Base-by-base conservation (phyloP, 2,329 filamentous ascomycete genomes). In the Epichloe gansuensis region DNA sequence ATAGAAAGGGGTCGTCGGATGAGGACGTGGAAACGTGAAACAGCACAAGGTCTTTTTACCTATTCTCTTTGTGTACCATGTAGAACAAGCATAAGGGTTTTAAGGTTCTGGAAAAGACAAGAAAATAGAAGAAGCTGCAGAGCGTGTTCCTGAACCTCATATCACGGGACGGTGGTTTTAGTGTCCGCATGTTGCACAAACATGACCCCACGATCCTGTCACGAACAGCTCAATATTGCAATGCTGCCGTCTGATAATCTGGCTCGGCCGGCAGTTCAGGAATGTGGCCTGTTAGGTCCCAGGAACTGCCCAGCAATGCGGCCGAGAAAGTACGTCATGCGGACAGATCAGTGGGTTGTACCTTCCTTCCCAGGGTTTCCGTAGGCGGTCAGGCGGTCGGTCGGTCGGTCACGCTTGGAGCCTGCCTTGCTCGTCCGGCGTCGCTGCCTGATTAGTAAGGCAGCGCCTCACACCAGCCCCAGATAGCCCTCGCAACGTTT, bases 381-480 rank as follows among this genome's bases (percentile, higher is more conserved):
- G 9, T 25, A 27, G 27, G 8, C 27, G 27, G 27, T 27, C 27
- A 27, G 27, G 2, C n/a, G 25, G 42, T 47, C 49, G 35, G 50
- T 21, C 11, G 35, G 35, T 6, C 35, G 38, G 42, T 51, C 49
- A 50, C 27, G 41, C 38, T 23, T 13, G 23, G 34, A 6, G 34
- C 17, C 8, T 25, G 40, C 21, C n/a, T 25, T 15, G 21, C 27
- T 23, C 31, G 38, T 50, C 50, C 58, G 59, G 61, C 62, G 56
- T 66, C 58, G 63, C 56, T 65, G 64, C 66, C 66, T 68, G 17
- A 21, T 21, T 21, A 21, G 17, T 21, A 61, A 68, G 66, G 65
- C 66, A 60, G 60, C 44, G 4, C 46, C 31, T 31, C 48, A 38
- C 31, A 38, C 31, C 51, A 8, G 34, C n/a, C 50, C 27, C 5